A percentile compares a stretch with the other conserved stretches of the same genome.
These are phyloP conservation scores for Saccharomyces hybrid DNA, from an alignment of 1,139 yeast genomes.

Conservation along the genomic window DNA sequence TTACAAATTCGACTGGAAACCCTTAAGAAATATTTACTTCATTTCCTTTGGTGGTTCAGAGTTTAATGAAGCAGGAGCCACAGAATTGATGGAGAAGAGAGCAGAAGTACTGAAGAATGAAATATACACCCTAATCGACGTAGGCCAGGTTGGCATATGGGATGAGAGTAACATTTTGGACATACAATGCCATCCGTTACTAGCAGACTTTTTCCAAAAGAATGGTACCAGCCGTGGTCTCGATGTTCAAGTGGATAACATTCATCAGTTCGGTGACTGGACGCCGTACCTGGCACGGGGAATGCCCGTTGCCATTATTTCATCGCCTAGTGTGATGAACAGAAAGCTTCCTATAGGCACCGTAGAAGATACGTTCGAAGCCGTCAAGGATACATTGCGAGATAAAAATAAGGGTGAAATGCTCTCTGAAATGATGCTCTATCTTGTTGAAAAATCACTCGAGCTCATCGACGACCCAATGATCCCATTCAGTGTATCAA, in stretches of 20 bases:
- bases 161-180: constrained; percentile 60
- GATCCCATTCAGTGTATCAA: constrained; percentile 58
- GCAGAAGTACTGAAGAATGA: constrained; percentile 48
- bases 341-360: constrained; percentile 47
- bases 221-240: constrained; percentile 18
- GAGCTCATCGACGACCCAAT: constrained; percentile 65
- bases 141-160: constrained; percentile 39
- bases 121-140: constrained; percentile 68
- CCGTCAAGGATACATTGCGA: constrained; percentile 39
- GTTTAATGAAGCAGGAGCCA: constrained; percentile 77
- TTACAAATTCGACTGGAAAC: constrained; percentile 68
- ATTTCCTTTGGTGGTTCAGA: constrained; percentile 81
- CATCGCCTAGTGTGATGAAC: constrained; percentile 35
- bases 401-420: constrained; percentile 13
- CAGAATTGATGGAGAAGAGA: constrained; percentile 67
- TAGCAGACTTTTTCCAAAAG: constrained; percentile 37
- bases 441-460: constrained; percentile 48
- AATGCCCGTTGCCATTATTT: constrained; percentile 50
- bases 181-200: constrained; percentile 60
- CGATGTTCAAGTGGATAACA: constrained; percentile 23
- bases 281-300: constrained; percentile 51
- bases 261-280: constrained; percentile 54
- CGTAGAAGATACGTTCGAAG: constrained; percentile 61
- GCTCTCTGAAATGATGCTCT: constrained; percentile 45
- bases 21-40: constrained; percentile 75